Evolutionary conservation across 2,329 filamentous ascomycete genomes (phyloP).

Genomic region (Xylaria sp.): DNA sequence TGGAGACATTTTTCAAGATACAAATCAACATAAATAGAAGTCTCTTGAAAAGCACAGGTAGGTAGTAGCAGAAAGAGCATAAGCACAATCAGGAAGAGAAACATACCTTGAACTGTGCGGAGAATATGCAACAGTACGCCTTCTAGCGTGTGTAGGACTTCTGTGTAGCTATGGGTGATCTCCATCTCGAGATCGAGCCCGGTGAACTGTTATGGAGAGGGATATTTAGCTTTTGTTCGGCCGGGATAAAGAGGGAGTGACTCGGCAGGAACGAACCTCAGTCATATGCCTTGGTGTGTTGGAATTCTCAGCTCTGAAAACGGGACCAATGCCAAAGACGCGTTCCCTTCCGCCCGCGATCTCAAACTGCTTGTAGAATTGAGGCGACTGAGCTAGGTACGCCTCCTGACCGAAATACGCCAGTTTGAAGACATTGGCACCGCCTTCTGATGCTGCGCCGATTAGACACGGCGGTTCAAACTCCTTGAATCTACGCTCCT

Average conservation of each 20-base stretch:
- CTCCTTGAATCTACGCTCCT: constrained; percentile 63
- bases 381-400: constrained; percentile 79
- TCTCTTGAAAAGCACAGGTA: neutral
- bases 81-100: neutral
- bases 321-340: constrained; percentile 79
- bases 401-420: constrained; percentile 88
- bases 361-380: constrained; percentile 88
- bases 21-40: neutral
- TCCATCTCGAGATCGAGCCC: constrained; percentile 92
- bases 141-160: neutral
- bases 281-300: constrained; percentile 87
- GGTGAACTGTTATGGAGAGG: constrained; percentile 63
- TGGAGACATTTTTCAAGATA: too few relatives aligned
- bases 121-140: constrained; percentile 67
- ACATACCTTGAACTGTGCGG: constrained; percentile 62
- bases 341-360: constrained; percentile 79
- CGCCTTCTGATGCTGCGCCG: constrained; percentile 89
- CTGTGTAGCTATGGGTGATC: constrained; percentile 62
- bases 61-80: neutral
- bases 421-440: constrained; percentile 87
- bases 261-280: constrained; percentile 54
- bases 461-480: constrained; percentile 92
- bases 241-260: constrained; percentile 11
- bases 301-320: constrained; percentile 85
- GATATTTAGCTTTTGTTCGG: neutral